Base-by-base conservation (phyloP, 306 rosid species). In the Lathyrus sativus region DNA sequence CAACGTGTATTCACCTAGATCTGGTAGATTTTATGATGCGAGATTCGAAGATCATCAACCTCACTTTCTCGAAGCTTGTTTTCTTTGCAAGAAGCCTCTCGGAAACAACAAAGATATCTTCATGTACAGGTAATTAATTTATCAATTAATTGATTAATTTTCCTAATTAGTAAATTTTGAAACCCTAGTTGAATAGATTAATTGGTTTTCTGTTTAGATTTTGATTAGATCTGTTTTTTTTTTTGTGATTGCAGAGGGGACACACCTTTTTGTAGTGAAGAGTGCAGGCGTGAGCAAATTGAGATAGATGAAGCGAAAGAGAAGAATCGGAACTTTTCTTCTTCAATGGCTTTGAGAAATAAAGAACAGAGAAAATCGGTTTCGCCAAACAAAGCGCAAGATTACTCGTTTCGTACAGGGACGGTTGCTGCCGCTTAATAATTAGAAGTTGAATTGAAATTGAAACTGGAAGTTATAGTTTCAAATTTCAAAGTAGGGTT, bases 251-350 rank as follows among this genome's bases (percentile, higher is more conserved):
- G 62, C 95, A 93, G 98, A 82, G 98, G 97, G 24, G 98, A 93
- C 54, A 85, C 87, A 1, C 98, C 98, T 11, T 93, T 93, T 75
- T 93, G 98, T 29, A 93, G 96, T 48, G 96, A 85, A 72, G 97
- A 90, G 69, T 93, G 98, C 62, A 85, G 98, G 54, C 79, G 67
- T n/a, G 95, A 88, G 51, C 97, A 93, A 64, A 93, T 93, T 17
- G 95, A 88, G 22, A 70, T 31, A 0, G 97, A 93, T 31, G 97
- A 93, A 75, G 79, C 82, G 0, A 82, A 84, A 12, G 98, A 90
- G 84, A 92, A 85, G 83, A 84, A 90, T 6, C 24, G 74, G 74
- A 90, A 74, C 17, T 76, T 82, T 28, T 78, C 91, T 28, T 85
- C 92, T 29, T 90, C 98, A 0, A 68, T 86, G 86, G 89, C 91